phyloP scores from a whole-genome alignment of 106 monocot genomes.

The Dendrobium huoshanense region DNA sequence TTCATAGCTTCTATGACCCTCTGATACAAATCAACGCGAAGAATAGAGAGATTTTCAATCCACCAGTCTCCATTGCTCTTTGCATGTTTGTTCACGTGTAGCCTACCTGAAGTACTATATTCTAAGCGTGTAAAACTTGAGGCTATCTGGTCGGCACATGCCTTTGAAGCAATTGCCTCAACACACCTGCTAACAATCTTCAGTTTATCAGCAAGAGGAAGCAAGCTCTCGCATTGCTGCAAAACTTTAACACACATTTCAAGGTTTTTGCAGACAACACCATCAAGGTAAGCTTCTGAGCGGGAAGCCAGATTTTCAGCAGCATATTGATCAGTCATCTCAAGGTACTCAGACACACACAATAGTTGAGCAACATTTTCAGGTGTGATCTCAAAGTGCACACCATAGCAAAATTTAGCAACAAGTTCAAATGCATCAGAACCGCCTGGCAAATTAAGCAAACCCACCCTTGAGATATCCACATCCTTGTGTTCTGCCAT shows the following conservation, averaged over 20 bases:
- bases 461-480: conserved; percentile 24
- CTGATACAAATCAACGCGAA: conserved; percentile 39
- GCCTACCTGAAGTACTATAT: conserved; percentile 57
- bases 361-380: conserved; percentile 41
- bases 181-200: conserved; percentile 44
- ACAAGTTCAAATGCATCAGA: conserved; percentile 42
- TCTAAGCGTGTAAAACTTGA: conserved; percentile 66
- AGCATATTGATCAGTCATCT: conserved; percentile 56
- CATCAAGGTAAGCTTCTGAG: conserved; percentile 37
- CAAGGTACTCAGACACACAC: conserved; percentile 51
- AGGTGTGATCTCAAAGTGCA: conserved; percentile 55
- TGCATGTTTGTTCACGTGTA: conserved; percentile 39
- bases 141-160: conserved; percentile 56
- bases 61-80: conserved; percentile 42
- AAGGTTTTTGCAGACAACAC: conserved; percentile 45
- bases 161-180: conserved; percentile 51
- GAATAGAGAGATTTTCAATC: conserved; percentile 47
- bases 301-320: conserved; percentile 32
- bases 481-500: conserved; percentile 32
- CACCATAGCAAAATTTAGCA: conserved; percentile 62
- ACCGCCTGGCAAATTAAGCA: conserved; percentile 43
- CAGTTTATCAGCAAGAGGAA: conserved; percentile 56
- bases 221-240: conserved; percentile 36
- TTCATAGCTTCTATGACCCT: conserved; percentile 47
- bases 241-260: conserved; percentile 51